phyloP scores from a whole-genome alignment of 2,329 filamentous ascomycete genomes.

The Stemphylium beticola region DNA sequence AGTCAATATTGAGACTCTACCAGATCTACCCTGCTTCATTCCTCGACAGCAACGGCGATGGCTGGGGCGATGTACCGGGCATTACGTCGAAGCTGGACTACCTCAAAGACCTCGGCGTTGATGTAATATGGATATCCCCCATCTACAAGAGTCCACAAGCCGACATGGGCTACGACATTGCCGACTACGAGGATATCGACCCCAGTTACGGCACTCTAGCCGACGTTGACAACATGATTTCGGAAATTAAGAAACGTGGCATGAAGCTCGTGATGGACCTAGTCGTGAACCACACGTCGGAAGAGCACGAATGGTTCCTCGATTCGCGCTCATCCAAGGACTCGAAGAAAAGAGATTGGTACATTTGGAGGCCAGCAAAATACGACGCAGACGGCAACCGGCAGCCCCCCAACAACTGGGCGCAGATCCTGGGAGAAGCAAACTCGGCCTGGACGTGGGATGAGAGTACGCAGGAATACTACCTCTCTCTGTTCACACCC shows the following conservation, averaged over 20 bases:
- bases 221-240: slow-evolving; percentile 49
- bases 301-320: slow-evolving; percentile 62
- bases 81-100: slow-evolving; percentile 64
- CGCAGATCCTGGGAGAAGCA: slow-evolving; percentile 61
- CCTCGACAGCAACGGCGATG: slow-evolving; percentile 63
- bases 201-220: slow-evolving; percentile 48
- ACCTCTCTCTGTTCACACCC: slow-evolving; percentile 75
- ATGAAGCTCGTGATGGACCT: slow-evolving; percentile 52
- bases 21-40: slow-evolving; percentile 66
- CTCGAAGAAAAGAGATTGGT: slow-evolving; percentile 61
- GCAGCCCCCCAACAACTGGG: slow-evolving; percentile 77
- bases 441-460: slow-evolving; percentile 74
- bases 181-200: slow-evolving; percentile 50
- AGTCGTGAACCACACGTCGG: slow-evolving; percentile 51
- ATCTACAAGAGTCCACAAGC: slow-evolving; percentile 57
- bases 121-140: slow-evolving; percentile 47
- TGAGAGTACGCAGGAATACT: slow-evolving; percentile 73
- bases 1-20: background rate
- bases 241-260: slow-evolving; percentile 42
- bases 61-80: slow-evolving; percentile 63
- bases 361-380: slow-evolving; percentile 59
- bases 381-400: slow-evolving; percentile 63
- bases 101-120: slow-evolving; percentile 55
- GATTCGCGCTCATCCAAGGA: slow-evolving; percentile 58
- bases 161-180: slow-evolving; percentile 52